Evolutionary conservation across 352 stramenopile genomes (phyloP).

Genomic region (Phytophthora kernoviae): DNA sequence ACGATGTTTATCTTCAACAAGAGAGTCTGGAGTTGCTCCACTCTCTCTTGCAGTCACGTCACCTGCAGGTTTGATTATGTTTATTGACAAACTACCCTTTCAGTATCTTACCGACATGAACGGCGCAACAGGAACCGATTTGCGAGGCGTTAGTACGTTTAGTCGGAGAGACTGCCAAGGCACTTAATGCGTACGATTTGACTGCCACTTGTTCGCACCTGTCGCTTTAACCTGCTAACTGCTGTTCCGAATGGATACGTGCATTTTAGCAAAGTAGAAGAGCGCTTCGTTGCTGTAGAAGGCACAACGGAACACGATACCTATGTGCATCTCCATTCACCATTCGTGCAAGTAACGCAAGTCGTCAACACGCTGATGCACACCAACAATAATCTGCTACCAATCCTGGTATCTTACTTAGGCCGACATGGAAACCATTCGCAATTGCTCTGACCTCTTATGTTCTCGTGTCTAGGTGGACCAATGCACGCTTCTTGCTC

Average conservation of each 20-base stretch:
- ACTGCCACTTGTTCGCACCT: neutral
- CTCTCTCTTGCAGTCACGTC: slow-evolving; percentile 38
- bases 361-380: slow-evolving; percentile 59
- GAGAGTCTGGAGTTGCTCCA: slow-evolving; percentile 69
- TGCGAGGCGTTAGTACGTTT: slow-evolving; percentile 41
- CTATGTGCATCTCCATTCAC: slow-evolving; percentile 53
- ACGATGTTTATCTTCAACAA: slow-evolving; percentile 51
- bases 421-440: neutral
- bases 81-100: neutral
- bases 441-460: neutral
- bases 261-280: slow-evolving; percentile 37
- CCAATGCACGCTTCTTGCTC: slow-evolving; percentile 46
- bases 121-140: slow-evolving; percentile 32
- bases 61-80: slow-evolving; percentile 37
- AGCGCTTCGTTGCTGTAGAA: slow-evolving; percentile 36
- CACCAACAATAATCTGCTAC: slow-evolving; percentile 43
- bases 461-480: slow-evolving; percentile 28
- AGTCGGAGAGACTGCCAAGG: slow-evolving; percentile 44
- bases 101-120: neutral
- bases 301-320: slow-evolving; percentile 60
- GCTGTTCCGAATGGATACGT: neutral
- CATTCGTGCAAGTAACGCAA: slow-evolving; percentile 53
- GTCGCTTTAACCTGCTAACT: neutral
- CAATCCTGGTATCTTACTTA: slow-evolving; percentile 40
- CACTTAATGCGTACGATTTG: slow-evolving; percentile 39